phyloP scores from a whole-genome alignment of 169 alveolate species.

The Babesia ovis region DNA sequence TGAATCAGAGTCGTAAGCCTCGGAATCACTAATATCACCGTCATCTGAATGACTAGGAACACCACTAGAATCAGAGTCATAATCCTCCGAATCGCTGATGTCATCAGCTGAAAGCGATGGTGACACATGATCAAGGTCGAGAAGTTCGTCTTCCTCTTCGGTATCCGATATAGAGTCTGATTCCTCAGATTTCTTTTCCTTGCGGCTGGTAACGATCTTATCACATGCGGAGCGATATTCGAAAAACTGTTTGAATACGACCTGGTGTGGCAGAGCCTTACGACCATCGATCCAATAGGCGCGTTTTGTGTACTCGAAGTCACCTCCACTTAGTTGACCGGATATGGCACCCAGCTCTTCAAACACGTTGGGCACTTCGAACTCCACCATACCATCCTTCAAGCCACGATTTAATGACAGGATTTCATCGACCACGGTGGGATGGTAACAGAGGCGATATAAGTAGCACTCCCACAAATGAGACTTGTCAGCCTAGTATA shows the following conservation, averaged over 20 bases:
- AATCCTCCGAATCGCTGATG: neutral
- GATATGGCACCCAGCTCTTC: constrained; percentile 55
- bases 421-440: constrained; percentile 5
- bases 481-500: constrained; percentile 19
- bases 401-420: neutral
- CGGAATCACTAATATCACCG: neutral
- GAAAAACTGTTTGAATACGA: constrained; percentile 45
- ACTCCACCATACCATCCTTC: neutral
- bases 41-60: neutral
- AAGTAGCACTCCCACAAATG: constrained; percentile 25
- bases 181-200: neutral
- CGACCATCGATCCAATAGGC: constrained; percentile 51
- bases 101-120: neutral
- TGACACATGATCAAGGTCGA: neutral
- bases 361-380: constrained; percentile 29
- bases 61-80: neutral
- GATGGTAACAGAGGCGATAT: constrained; percentile 12
- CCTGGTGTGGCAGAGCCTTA: constrained; percentile 44
- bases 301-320: constrained; percentile 36
- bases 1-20: neutral
- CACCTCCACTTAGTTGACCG: constrained; percentile 36
- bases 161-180: neutral
- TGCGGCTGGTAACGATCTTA: neutral
- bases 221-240: constrained; percentile 10
- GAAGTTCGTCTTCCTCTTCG: constrained; percentile 3